A percentile compares a stretch with the other conserved stretches of the same genome.
These are phyloP conservation scores for Byssothecium circinans DNA, from an alignment of 2,329 filamentous ascomycete species.

Conservation along the genomic window DNA sequence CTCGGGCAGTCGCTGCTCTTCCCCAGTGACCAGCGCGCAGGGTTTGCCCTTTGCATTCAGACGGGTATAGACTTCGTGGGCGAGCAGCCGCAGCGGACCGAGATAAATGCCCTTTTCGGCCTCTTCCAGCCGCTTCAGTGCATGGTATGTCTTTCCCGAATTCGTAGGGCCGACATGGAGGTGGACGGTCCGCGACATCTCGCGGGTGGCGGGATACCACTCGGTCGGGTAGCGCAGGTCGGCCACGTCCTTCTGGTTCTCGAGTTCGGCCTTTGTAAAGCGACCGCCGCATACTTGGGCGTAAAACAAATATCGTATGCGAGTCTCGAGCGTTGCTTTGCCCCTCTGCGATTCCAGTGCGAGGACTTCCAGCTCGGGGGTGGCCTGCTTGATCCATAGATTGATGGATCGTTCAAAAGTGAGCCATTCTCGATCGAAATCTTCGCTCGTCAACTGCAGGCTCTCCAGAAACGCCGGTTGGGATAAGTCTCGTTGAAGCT, in stretches of 20 bases:
- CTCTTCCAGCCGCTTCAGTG: constrained; percentile 78
- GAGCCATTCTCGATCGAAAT: constrained; percentile 32
- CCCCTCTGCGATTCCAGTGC: constrained; percentile 13
- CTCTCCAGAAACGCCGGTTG: constrained; percentile 26
- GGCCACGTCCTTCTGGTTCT: constrained; percentile 56
- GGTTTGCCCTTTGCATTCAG: constrained; percentile 74
- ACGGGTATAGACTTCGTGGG: constrained; percentile 92
- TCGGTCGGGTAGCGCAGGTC: constrained; percentile 87
- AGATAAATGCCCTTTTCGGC: constrained; percentile 82
- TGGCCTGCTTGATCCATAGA: constrained; percentile 23
- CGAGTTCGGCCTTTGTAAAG: constrained; percentile 40
- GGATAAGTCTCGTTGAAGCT: constrained; percentile 17
- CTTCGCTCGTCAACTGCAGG: constrained; percentile 24
- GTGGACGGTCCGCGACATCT: constrained; percentile 79
- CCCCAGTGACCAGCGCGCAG: constrained; percentile 85
- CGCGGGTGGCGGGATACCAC: constrained; percentile 85
- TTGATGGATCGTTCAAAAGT: constrained; percentile 25
- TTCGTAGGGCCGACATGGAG: constrained; percentile 96
- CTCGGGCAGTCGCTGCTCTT: constrained; percentile 74
- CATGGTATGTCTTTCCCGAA: constrained; percentile 96
- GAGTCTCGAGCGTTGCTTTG: constrained; percentile 45
- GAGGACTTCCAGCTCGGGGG: constrained; percentile 20
- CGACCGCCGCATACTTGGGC: constrained; percentile 32
- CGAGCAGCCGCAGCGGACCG: constrained; percentile 82
- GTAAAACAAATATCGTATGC: constrained; percentile 70